These are phyloP conservation scores for Trichopus zeylanicus DNA, from an alignment of 116 monocot genomes.

Conservation along the genomic window DNA sequence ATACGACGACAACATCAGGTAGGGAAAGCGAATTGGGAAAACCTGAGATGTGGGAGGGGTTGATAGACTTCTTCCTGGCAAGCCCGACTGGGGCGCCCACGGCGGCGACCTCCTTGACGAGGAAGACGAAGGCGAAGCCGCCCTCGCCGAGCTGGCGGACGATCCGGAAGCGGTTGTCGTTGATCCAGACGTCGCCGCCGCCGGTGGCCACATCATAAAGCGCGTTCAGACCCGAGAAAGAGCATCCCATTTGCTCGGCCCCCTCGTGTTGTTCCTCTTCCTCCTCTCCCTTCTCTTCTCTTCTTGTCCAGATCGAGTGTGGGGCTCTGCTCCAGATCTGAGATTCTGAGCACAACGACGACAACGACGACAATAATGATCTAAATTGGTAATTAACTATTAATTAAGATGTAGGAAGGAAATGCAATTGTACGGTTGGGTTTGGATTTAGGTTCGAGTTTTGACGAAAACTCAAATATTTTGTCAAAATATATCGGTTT, in stretches of 20 bases:
- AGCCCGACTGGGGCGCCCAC: slow-evolving; percentile 24
- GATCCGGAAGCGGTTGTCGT: slow-evolving; percentile 84
- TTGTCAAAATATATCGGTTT: too few species aligned
- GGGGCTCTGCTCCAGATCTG: too few species aligned
- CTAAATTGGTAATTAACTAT: too few species aligned
- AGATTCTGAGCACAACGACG: too few species aligned
- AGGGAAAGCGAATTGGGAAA: too few species aligned
- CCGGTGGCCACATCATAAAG: slow-evolving; percentile 64
- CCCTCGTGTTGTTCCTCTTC: neutral
- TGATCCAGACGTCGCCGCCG: slow-evolving; percentile 91
- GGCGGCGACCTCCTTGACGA: slow-evolving; percentile 74
- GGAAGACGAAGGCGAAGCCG: slow-evolving; percentile 62
- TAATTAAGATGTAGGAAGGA: too few species aligned
- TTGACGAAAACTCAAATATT: too few species aligned
- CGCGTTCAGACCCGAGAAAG: slow-evolving; percentile 88
- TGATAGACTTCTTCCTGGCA: slow-evolving; percentile 39
- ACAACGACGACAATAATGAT: too few species aligned
- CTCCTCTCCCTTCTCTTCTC: too few species aligned
- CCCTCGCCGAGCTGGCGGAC: slow-evolving; percentile 85
- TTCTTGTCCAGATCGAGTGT: neutral
- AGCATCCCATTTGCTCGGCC: slow-evolving; percentile 92
- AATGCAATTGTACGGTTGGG: too few species aligned
- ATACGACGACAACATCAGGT: too few species aligned
- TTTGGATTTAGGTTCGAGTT: too few species aligned
- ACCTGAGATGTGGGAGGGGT: slow-evolving; percentile 78